phyloP scores from a whole-genome alignment of 164 flowering plant species.

The Magnolia sinica region DNA sequence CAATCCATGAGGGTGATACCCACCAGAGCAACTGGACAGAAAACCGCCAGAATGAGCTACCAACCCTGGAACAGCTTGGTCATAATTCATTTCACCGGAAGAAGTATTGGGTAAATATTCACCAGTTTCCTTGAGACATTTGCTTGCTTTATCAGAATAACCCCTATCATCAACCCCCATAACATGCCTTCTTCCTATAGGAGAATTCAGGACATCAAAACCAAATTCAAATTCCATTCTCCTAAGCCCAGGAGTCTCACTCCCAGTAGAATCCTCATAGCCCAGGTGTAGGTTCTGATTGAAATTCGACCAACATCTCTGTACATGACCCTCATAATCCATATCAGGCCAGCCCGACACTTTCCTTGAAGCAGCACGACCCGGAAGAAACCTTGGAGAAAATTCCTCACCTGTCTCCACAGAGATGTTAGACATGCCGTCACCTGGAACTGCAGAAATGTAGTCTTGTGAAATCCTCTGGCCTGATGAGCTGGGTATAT shows the following conservation, averaged over 20 bases:
- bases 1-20: slow-evolving; percentile 18
- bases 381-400: slow-evolving; percentile 51
- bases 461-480: slow-evolving; percentile 26
- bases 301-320: slow-evolving; percentile 18
- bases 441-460: slow-evolving; percentile 8
- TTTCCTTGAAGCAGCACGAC: slow-evolving; percentile 34
- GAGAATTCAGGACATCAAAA: slow-evolving; percentile 23
- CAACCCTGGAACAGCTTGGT: slow-evolving; percentile 19
- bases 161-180: slow-evolving; percentile 25
- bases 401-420: slow-evolving; percentile 85
- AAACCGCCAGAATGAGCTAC: slow-evolving; percentile 15
- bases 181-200: slow-evolving; percentile 3
- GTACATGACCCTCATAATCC: slow-evolving; percentile 14
- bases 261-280: slow-evolving; percentile 44
- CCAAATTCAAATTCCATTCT: slow-evolving; percentile 31
- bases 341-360: slow-evolving; percentile 20
- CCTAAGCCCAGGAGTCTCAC: slow-evolving; percentile 34
- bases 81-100: slow-evolving; percentile 22
- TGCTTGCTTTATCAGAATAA: slow-evolving; percentile 22
- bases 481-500: slow-evolving; percentile 29
- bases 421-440: slow-evolving; percentile 38
- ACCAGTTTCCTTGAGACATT: slow-evolving; percentile 23
- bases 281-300: slow-evolving; percentile 20
- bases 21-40: slow-evolving; percentile 31
- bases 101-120: slow-evolving; percentile 21